These are phyloP conservation scores for Epichloe festucae DNA, from an alignment of 2,329 filamentous ascomycete genomes.

Conservation along the genomic window DNA sequence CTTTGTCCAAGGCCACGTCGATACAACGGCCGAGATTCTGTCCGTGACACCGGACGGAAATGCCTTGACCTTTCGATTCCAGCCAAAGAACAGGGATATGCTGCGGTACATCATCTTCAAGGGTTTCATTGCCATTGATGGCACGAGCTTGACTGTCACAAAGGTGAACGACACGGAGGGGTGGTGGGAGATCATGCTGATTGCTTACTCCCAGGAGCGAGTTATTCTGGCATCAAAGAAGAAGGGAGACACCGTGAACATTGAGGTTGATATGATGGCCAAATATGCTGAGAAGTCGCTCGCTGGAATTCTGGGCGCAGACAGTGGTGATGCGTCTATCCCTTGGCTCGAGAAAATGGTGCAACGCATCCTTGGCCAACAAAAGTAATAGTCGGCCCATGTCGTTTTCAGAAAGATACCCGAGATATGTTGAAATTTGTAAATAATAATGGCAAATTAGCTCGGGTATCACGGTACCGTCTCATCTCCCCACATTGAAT, in stretches of 20 bases:
- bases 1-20: constrained; percentile 96
- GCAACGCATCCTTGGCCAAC: constrained; percentile 60
- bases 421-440: neutral
- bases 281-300: constrained; percentile 89
- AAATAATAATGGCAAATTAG: neutral
- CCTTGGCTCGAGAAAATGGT: constrained; percentile 60
- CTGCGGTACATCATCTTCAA: constrained; percentile 90
- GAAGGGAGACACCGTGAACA: constrained; percentile 70
- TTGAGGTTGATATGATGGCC: constrained; percentile 81
- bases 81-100: constrained; percentile 54
- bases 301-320: constrained; percentile 50
- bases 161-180: constrained; percentile 65
- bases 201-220: constrained; percentile 89
- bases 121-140: constrained; percentile 88
- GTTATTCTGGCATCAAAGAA: constrained; percentile 72
- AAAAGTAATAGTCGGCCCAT: neutral
- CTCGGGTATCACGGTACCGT: neutral
- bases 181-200: constrained; percentile 96
- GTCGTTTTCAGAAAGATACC: too few species aligned
- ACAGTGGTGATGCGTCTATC: constrained; percentile 36
- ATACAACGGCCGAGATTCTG: constrained; percentile 68
- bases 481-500: neutral
- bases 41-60: constrained; percentile 73
- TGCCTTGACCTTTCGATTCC: constrained; percentile 74
- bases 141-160: constrained; percentile 87